Conservation (phyloP, 805 yeast genomes). For the Kodamaea lidongshanica region DNA sequence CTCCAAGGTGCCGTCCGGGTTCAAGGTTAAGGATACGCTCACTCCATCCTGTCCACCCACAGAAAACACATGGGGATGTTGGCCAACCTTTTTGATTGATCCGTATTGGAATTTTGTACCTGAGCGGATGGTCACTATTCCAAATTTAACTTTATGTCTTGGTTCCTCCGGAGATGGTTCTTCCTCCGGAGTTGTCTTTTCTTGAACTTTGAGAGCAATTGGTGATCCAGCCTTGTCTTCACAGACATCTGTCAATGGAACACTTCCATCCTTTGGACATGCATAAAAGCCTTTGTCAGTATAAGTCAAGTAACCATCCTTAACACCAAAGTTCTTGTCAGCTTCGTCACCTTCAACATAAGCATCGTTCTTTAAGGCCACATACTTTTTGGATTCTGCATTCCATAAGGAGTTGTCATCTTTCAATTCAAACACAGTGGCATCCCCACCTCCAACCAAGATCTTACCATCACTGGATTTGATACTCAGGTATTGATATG, state of each 20-base stretch:
- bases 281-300: conserved; percentile 10
- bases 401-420: conserved; percentile 20
- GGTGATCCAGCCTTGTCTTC: conserved; percentile 7
- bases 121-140: conserved; percentile 18
- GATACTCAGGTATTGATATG: conserved; percentile 23
- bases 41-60: conserved; percentile 29
- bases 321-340: conserved; percentile 9
- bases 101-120: conserved; percentile 23
- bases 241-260: conserved; percentile 2
- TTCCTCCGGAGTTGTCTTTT: conserved; percentile 5
- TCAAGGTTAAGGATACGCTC: conserved; percentile 19
- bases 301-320: conserved; percentile 12
- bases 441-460: conserved; percentile 10
- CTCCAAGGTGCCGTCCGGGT: conserved; percentile 21
- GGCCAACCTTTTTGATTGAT: conserved; percentile 22
- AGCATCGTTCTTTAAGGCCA: conserved; percentile 9
- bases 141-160: conserved; percentile 11
- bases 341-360: conserved; percentile 6
- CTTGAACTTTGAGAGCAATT: conserved; percentile 8
- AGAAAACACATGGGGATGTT: conserved; percentile 29
- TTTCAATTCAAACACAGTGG: conserved; percentile 16
- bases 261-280: conserved; percentile 7
- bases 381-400: conserved; percentile 12
- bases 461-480: too few relatives aligned
- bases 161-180: conserved; percentile 5